Percentiles rank a stretch among this genome's conserved stretches.
These are phyloP conservation scores for Chalaropsis thielavioides DNA, from an alignment of 2,329 filamentous ascomycete species.

Conservation along the genomic window DNA sequence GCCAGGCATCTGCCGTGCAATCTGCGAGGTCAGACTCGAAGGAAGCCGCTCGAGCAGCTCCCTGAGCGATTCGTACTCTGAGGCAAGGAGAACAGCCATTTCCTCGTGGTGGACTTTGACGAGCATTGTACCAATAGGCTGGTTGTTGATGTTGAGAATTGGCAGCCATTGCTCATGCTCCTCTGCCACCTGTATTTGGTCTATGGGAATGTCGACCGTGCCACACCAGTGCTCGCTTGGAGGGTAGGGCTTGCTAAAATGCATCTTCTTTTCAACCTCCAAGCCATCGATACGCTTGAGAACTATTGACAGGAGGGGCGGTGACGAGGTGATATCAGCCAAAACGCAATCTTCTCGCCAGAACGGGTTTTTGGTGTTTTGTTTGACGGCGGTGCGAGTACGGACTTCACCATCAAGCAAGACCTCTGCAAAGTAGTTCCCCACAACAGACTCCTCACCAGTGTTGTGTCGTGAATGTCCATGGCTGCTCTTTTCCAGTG, in stretches of 20 bases:
- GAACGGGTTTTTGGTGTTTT: slow-evolving; percentile 57
- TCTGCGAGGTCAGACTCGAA: slow-evolving; percentile 69
- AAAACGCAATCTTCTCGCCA: slow-evolving; percentile 77
- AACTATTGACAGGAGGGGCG: slow-evolving; percentile 55
- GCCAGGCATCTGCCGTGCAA: slow-evolving; percentile 62
- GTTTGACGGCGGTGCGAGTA: slow-evolving; percentile 58
- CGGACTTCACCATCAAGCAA: slow-evolving; percentile 67
- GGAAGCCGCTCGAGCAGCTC: slow-evolving; percentile 75
- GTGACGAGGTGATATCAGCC: slow-evolving; percentile 51
- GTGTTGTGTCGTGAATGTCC: slow-evolving; percentile 18
- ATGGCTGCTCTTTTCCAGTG: slow-evolving; percentile 6
- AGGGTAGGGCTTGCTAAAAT: slow-evolving; percentile 12
- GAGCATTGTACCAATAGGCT: slow-evolving; percentile 67
- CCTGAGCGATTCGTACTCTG: slow-evolving; percentile 71
- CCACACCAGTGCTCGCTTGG: slow-evolving; percentile 45
- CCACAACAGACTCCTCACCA: slow-evolving; percentile 33
- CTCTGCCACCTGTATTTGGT: slow-evolving; percentile 61
- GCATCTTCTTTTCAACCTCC: slow-evolving; percentile 18
- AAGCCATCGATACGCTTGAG: slow-evolving; percentile 50
- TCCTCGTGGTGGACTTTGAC: slow-evolving; percentile 76
- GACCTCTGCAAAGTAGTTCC: slow-evolving; percentile 67
- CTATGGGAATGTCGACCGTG: slow-evolving; percentile 67
- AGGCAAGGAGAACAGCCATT: slow-evolving; percentile 70
- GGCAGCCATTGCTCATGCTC: slow-evolving; percentile 82
- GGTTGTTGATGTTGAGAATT: slow-evolving; percentile 60